These are phyloP conservation scores for Monilinia fructicola DNA, from an alignment of 2,329 filamentous ascomycete genomes.

Conservation along the genomic window DNA sequence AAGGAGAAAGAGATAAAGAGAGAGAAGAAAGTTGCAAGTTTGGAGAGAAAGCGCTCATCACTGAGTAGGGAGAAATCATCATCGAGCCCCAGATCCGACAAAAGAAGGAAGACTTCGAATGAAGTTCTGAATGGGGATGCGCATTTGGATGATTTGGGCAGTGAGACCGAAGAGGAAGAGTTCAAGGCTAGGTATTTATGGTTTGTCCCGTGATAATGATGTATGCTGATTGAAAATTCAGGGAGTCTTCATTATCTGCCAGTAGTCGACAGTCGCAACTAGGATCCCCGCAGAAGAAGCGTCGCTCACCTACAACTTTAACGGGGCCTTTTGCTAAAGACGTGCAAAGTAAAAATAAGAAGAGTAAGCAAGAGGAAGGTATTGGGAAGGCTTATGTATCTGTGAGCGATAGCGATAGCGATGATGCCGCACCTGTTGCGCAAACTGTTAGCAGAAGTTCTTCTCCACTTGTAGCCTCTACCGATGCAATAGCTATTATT, in stretches of 20 bases:
- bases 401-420: constrained; percentile 34
- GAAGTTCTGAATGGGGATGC: constrained; percentile 26
- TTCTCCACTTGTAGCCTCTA: constrained; percentile 2
- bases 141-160: constrained; percentile 23
- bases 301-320: constrained; percentile 27
- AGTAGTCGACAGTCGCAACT: constrained; percentile 28
- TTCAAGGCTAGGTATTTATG: constrained; percentile 8
- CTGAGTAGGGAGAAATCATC: constrained; percentile 33
- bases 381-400: constrained; percentile 30
- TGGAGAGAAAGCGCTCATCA: constrained; percentile 34
- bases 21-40: constrained; percentile 36
- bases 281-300: constrained; percentile 15
- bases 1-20: constrained; percentile 44
- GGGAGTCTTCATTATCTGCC: constrained; percentile 32
- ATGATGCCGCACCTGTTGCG: constrained; percentile 19
- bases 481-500: not conserved
- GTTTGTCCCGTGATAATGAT: not conserved
- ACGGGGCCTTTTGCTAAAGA: constrained; percentile 30
- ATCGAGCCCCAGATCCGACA: constrained; percentile 30
- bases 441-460: constrained; percentile 1
- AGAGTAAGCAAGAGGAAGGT: constrained; percentile 16
- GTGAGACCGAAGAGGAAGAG: constrained; percentile 24
- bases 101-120: constrained; percentile 33
- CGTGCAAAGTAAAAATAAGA: constrained; percentile 25
- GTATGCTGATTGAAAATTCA: constrained; percentile 22